These are phyloP conservation scores for Yarrowia porcina DNA, from an alignment of 805 yeast species.

Conservation along the genomic window DNA sequence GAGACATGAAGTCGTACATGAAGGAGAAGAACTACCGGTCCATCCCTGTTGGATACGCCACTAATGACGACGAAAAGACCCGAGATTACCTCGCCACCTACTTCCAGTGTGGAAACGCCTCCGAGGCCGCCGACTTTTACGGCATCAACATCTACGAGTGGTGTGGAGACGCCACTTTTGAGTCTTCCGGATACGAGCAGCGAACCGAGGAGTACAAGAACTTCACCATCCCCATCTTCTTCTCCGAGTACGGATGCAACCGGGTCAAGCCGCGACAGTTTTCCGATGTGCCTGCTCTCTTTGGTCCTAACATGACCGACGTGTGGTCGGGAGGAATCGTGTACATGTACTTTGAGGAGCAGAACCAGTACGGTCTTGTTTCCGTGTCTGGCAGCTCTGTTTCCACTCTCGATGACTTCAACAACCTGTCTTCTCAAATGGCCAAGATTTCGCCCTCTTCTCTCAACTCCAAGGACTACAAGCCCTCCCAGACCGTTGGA, in stretches of 20 bases:
- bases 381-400: slow-evolving; percentile 50
- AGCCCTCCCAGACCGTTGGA: slow-evolving; percentile 41
- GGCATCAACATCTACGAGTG: slow-evolving; percentile 87
- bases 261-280: slow-evolving; percentile 68
- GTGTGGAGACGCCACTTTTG: slow-evolving; percentile 64
- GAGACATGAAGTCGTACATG: slow-evolving; percentile 82
- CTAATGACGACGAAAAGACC: slow-evolving; percentile 82
- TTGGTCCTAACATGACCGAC: slow-evolving; percentile 68
- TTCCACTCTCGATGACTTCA: slow-evolving; percentile 59
- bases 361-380: slow-evolving; percentile 77
- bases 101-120: slow-evolving; percentile 73
- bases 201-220: slow-evolving; percentile 71
- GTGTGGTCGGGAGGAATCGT: slow-evolving; percentile 95
- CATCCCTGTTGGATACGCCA: slow-evolving; percentile 92
- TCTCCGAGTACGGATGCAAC: slow-evolving; percentile 89
- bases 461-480: slow-evolving; percentile 41
- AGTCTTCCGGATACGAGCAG: slow-evolving; percentile 61
- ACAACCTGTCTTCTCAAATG: slow-evolving; percentile 53
- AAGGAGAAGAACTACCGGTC: slow-evolving; percentile 58
- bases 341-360: slow-evolving; percentile 86
- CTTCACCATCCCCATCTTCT: slow-evolving; percentile 75
- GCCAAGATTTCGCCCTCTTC: slow-evolving; percentile 51
- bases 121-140: slow-evolving; percentile 65
- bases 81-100: slow-evolving; percentile 77
- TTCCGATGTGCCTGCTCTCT: slow-evolving; percentile 68